Percentiles rank a stretch among this genome's conserved stretches.
These are phyloP conservation scores for Starmerella davenportii DNA, from an alignment of 805 yeast genomes.

Conservation along the genomic window DNA sequence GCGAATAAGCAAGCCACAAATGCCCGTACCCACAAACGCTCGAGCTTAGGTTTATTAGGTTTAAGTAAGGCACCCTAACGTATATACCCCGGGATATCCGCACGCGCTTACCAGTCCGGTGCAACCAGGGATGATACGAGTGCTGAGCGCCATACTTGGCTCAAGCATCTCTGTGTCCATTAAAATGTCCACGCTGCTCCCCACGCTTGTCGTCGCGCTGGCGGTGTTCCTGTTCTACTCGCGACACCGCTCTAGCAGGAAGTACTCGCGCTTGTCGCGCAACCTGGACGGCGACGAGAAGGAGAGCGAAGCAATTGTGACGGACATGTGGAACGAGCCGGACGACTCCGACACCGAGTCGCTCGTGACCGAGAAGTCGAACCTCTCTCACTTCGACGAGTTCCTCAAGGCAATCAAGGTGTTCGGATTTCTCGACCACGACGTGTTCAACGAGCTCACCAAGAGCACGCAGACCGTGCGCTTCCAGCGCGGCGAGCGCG, in stretches of 20 bases:
- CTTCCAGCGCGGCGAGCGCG: slow-evolving; percentile 54
- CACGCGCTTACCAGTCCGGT: no score
- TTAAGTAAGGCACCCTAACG: no score
- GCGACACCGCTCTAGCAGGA: slow-evolving; percentile 45
- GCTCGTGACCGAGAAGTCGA: slow-evolving; percentile 26
- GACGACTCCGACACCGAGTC: slow-evolving; percentile 17
- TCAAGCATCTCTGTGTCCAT: slow-evolving; percentile 9
- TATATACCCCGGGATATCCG: no score
- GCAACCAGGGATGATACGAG: background rate
- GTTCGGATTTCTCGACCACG: slow-evolving; percentile 79
- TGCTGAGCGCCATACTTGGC: slow-evolving; percentile 1
- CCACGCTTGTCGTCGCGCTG: slow-evolving; percentile 19
- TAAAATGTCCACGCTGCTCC: slow-evolving; percentile 13
- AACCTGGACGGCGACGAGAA: slow-evolving; percentile 21
- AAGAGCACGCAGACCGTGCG: slow-evolving; percentile 81
- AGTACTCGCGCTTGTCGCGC: slow-evolving; percentile 39
- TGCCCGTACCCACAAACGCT: no score
- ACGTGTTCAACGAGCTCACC: slow-evolving; percentile 83
- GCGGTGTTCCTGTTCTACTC: slow-evolving; percentile 31
- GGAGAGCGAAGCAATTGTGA: slow-evolving; percentile 25
- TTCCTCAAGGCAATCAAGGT: slow-evolving; percentile 80
- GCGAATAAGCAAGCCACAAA: no score
- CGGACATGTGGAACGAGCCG: slow-evolving; percentile 27
- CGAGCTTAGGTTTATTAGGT: no score
- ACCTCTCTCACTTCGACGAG: slow-evolving; percentile 64